Conservation (phyloP, 1,284 basidiomycete genomes). For the Ustilago hordei region DNA sequence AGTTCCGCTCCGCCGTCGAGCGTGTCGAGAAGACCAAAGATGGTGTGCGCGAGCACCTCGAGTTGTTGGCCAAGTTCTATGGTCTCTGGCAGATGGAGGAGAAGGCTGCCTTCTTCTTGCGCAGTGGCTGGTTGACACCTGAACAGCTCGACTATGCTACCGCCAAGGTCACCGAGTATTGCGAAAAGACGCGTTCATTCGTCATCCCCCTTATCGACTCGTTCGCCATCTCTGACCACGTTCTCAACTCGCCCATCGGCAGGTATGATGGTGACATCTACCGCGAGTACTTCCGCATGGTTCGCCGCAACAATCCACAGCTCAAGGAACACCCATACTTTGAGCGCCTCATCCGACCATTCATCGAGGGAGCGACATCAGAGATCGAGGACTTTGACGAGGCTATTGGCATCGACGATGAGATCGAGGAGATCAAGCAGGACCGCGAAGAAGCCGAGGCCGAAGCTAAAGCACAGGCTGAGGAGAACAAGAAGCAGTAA, state of each 20-base stretch:
- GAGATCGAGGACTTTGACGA: conserved; percentile 70
- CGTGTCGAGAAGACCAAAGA: conserved; percentile 55
- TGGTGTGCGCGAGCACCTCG: conserved; percentile 62
- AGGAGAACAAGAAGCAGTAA: conserved; percentile 27
- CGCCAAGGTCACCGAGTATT: conserved; percentile 72
- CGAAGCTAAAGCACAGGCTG: conserved; percentile 47
- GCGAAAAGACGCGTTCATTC: conserved; percentile 71
- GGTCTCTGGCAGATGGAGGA: conserved; percentile 75
- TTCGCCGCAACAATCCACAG: conserved; percentile 67
- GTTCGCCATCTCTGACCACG: conserved; percentile 74
- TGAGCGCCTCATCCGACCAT: conserved; percentile 73
- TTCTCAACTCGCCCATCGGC: conserved; percentile 75
- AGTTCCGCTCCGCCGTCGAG: conserved; percentile 67
- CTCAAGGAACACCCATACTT: conserved; percentile 73
- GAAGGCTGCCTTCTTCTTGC: conserved; percentile 74
- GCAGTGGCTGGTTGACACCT: conserved; percentile 71
- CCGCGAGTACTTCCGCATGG: conserved; percentile 63
- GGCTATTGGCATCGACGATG: conserved; percentile 72
- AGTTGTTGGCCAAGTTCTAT: conserved; percentile 63
- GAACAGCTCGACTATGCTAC: conserved; percentile 72
- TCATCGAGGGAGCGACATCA: conserved; percentile 72
- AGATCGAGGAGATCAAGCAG: conserved; percentile 70
- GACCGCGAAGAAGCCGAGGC: conserved; percentile 64
- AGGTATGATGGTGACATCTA: conserved; percentile 67
- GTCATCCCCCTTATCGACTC: conserved; percentile 73